These are phyloP conservation scores for Podila horticola DNA, from an alignment of 192 early-diverging fungal genomes.

Conservation along the genomic window DNA sequence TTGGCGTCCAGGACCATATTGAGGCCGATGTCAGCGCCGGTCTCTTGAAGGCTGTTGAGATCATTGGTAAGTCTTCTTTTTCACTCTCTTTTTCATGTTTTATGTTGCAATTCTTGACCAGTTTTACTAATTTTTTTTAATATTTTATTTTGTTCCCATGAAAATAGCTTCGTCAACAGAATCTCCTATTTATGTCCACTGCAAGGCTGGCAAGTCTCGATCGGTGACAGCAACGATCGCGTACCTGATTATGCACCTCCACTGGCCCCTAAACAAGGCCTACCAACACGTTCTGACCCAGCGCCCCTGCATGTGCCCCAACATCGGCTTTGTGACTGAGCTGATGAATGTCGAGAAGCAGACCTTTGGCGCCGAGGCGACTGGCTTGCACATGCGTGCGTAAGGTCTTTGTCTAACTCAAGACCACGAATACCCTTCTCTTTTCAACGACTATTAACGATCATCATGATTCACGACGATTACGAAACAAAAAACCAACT, in stretches of 20 bases:
- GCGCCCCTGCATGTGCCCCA: conserved; percentile 73
- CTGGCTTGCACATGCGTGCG: no score
- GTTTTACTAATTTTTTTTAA: background rate
- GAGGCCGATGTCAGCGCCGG: conserved; percentile 72
- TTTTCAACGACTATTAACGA: no score
- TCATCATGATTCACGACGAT: no score
- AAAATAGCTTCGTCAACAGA: conserved; percentile 39
- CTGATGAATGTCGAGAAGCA: conserved; percentile 74
- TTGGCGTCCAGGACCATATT: conserved; percentile 70
- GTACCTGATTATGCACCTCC: conserved; percentile 68
- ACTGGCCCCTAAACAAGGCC: conserved; percentile 72
- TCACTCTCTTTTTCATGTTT: background rate
- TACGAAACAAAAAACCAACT: no score
- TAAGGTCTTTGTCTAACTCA: no score
- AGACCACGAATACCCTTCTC: no score
- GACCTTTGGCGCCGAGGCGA: conserved; percentile 54
- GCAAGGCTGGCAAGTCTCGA: conserved; percentile 79
- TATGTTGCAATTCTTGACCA: background rate
- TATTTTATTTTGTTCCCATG: background rate
- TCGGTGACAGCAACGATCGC: conserved; percentile 78
- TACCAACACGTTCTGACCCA: conserved; percentile 71
- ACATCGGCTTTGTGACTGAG: conserved; percentile 82
- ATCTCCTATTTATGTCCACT: conserved; percentile 77
- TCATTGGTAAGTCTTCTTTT: conserved; percentile 66
- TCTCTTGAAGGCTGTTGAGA: conserved; percentile 68